A percentile compares a stretch with the other conserved stretches of the same genome.
phyloP scores from a whole-genome alignment of 805 yeast genomes.

The Candida jianshihensis region DNA sequence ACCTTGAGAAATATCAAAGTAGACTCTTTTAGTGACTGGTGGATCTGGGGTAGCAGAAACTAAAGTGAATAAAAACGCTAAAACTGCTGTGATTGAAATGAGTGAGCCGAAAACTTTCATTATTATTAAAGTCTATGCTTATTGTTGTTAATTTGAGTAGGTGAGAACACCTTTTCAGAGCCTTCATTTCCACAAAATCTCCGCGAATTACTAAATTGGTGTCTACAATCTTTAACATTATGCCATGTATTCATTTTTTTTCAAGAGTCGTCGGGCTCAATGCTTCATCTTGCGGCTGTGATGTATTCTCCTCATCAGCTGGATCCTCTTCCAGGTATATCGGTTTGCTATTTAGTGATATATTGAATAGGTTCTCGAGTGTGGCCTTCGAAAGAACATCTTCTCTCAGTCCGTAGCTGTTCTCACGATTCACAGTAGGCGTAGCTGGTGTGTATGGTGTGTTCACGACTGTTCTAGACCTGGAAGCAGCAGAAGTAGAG shows the following conservation, averaged over 20 bases:
- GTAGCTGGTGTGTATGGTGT: constrained; percentile 22
- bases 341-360: constrained; percentile 17
- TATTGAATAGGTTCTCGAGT: constrained; percentile 19
- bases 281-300: not conserved
- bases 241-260: too few relatives aligned
- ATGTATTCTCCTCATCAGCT: not conserved
- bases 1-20: constrained; percentile 79
- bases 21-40: constrained; percentile 67
- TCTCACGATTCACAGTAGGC: constrained; percentile 7
- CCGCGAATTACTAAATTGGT: too few relatives aligned
- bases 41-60: constrained; percentile 23
- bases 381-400: constrained; percentile 16
- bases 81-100: constrained; percentile 6
- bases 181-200: too few relatives aligned
- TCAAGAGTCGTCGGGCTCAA: too few relatives aligned
- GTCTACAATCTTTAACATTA: too few relatives aligned
- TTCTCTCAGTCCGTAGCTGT: not conserved
- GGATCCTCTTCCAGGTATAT: constrained; percentile 13
- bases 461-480: constrained; percentile 18
- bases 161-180: too few relatives aligned
- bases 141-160: too few relatives aligned
- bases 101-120: constrained; percentile 13
- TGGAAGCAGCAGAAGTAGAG: constrained; percentile 9
- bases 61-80: constrained; percentile 11
- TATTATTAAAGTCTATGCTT: not conserved